These are phyloP conservation scores for Lolium multiflorum DNA, from an alignment of 176 grass and related monocot species.

Conservation along the genomic window DNA sequence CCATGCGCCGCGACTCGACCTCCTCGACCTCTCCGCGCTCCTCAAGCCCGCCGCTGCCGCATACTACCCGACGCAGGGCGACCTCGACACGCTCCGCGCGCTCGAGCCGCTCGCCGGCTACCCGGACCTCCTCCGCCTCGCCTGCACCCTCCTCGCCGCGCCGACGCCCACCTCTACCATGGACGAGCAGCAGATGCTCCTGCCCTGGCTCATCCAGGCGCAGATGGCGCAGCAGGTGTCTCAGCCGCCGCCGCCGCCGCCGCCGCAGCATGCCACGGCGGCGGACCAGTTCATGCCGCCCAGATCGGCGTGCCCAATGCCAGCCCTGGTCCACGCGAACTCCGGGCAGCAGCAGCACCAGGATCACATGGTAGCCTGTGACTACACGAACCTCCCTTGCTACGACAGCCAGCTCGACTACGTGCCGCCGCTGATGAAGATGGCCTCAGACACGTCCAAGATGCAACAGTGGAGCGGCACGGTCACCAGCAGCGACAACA, in stretches of 20 bases:
- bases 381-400: not conserved
- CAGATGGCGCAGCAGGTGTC: conserved; percentile 36
- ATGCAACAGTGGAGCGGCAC: conserved; percentile 49
- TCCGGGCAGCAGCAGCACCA: not conserved
- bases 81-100: conserved; percentile 67
- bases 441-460: conserved; percentile 46
- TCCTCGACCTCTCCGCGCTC: conserved; percentile 77
- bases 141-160: conserved; percentile 45
- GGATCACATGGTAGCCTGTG: conserved; percentile 43
- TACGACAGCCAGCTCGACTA: conserved; percentile 28
- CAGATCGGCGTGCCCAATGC: conserved; percentile 41
- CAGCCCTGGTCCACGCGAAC: conserved; percentile 33
- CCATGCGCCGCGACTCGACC: conserved; percentile 80
- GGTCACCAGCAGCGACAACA: conserved; percentile 38
- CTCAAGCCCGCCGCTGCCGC: conserved; percentile 48
- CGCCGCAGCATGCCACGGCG: not conserved
- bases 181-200: conserved; percentile 24
- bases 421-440: conserved; percentile 48
- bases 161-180: not conserved
- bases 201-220: conserved; percentile 55
- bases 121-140: conserved; percentile 72
- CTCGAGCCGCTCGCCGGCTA: conserved; percentile 70
- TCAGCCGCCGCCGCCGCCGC: not conserved
- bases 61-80: conserved; percentile 70
- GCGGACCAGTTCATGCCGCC: conserved; percentile 40